A percentile compares a stretch with the other conserved stretches of the same genome.
These are phyloP conservation scores for Colletotrichum lindemuthianum DNA, from an alignment of 2,329 filamentous ascomycete genomes.

Conservation along the genomic window DNA sequence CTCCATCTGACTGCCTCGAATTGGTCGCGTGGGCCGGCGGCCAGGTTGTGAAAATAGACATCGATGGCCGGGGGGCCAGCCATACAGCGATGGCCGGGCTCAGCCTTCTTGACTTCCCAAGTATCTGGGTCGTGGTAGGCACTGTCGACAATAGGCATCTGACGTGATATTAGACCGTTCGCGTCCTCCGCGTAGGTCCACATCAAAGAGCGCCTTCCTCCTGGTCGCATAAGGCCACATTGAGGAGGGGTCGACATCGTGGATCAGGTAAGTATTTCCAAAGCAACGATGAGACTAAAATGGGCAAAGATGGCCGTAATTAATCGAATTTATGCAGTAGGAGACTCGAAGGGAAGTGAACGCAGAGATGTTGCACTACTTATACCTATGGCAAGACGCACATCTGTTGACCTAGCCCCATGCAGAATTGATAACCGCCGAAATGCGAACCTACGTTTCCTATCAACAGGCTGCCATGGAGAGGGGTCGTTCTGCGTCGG, in stretches of 20 bases:
- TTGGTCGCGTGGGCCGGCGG: neutral
- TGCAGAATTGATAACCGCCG: too few species aligned
- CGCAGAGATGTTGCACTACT: too few species aligned
- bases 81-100: neutral
- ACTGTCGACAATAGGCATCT: conserved; percentile 2
- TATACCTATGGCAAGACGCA: too few species aligned
- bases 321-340: too few species aligned
- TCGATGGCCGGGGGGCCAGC: conserved; percentile 1
- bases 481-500: too few species aligned
- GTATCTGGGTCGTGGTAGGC: conserved; percentile 2
- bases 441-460: too few species aligned
- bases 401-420: too few species aligned
- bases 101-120: neutral
- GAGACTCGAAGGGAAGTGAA: too few species aligned
- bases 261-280: neutral
- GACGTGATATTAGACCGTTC: neutral
- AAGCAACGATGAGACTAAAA: neutral
- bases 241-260: neutral
- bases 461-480: too few species aligned
- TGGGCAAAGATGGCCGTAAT: too few species aligned
- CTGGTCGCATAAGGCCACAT: neutral
- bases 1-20: conserved; percentile 3
- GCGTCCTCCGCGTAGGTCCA: neutral
- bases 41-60: conserved; percentile 6
- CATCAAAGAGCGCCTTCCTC: neutral